Evolutionary conservation across 2,329 filamentous ascomycete species (phyloP).

Genomic region (Pseudogymnoascus sp.): DNA sequence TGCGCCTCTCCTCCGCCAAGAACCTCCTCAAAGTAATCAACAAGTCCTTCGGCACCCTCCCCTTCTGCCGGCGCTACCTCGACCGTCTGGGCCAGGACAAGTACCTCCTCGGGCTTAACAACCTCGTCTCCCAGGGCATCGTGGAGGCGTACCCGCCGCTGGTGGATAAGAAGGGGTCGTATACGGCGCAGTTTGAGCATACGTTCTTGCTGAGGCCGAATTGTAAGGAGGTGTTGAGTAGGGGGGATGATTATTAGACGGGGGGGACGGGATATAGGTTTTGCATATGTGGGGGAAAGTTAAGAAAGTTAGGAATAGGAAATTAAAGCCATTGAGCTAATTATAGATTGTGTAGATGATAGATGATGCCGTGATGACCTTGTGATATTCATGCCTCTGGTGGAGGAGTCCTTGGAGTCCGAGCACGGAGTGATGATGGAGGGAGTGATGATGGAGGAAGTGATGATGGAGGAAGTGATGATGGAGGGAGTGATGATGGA

Average conservation of each 20-base stretch:
- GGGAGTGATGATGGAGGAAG: too few relatives aligned
- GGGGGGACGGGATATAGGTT: too few relatives aligned
- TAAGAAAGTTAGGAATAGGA: too few relatives aligned
- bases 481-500: too few relatives aligned
- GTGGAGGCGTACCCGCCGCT: constrained; percentile 87
- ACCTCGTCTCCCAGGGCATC: constrained; percentile 71
- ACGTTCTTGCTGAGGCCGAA: constrained; percentile 67
- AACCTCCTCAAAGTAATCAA: constrained; percentile 80
- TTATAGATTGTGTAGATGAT: too few relatives aligned
- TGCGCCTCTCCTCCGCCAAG: constrained; percentile 76
- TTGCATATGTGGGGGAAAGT: too few relatives aligned
- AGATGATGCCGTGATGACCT: too few relatives aligned
- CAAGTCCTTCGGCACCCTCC: constrained; percentile 91
- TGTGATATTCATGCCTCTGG: too few relatives aligned
- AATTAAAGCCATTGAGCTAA: too few relatives aligned
- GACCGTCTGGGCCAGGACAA: constrained; percentile 92
- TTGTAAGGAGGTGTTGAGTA: constrained; percentile 78
- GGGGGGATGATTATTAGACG: constrained; percentile 69
- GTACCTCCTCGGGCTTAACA: constrained; percentile 88
- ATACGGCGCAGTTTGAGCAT: constrained; percentile 91
- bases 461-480: too few relatives aligned
- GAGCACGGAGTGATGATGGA: too few relatives aligned
- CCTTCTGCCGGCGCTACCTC: constrained; percentile 83
- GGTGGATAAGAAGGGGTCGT: constrained; percentile 86
- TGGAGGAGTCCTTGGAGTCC: too few relatives aligned